Conservation (phyloP, 345 rosid genomes). For the Melaleuca alternifolia region DNA sequence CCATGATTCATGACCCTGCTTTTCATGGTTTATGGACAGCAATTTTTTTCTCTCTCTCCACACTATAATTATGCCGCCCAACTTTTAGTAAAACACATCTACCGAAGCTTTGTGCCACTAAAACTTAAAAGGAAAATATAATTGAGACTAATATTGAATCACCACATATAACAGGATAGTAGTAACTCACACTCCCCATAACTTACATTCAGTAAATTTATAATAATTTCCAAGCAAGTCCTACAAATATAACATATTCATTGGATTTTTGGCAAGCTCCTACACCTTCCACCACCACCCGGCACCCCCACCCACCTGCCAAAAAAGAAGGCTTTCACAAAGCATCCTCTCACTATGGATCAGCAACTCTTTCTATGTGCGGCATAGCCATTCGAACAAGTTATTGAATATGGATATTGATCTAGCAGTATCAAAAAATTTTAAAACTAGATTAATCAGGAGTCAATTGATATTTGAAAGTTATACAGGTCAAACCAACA, state of each 20-base stretch:
- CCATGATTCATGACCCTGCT: neutral
- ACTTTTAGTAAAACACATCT: neutral
- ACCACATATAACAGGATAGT: neutral
- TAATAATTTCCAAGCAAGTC: neutral
- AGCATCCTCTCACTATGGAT: neutral
- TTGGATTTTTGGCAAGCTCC: neutral
- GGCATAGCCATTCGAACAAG: neutral
- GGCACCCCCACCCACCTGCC: neutral
- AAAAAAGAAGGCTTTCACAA: neutral
- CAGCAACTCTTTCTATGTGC: neutral
- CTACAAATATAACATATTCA: neutral
- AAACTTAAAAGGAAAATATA: neutral
- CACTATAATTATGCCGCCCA: neutral
- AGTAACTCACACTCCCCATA: neutral
- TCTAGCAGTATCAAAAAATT: neutral
- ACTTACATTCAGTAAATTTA: neutral
- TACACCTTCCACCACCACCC: neutral
- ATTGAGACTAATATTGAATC: neutral
- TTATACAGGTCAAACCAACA: neutral
- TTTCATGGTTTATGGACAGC: neutral
- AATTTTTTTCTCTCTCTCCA: neutral
- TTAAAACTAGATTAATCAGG: neutral
- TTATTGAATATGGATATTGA: neutral
- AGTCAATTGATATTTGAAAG: neutral
- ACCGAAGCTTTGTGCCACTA: neutral